Evolutionary conservation across 805 yeast species (phyloP), one percentile per base, ranked within the genome.

Genomic region (Pichia membranifaciens): DNA sequence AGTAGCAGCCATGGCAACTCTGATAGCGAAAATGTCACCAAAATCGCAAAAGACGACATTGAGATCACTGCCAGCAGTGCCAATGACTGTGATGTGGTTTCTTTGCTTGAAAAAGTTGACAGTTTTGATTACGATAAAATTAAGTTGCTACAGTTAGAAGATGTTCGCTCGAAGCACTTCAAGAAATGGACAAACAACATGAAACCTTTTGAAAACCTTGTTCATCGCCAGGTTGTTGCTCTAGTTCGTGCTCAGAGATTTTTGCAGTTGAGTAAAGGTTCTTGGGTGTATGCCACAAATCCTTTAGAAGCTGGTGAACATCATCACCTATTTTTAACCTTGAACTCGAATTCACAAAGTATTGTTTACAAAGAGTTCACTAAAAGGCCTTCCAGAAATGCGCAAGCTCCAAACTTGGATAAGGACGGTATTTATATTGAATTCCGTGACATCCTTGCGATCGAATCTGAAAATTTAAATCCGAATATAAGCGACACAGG

Each of bases 181-280:
- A 48, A 50, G 0, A 58, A 60, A 12, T 82, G 91, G 81, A 60
- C 68, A 1, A 46, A 57, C 0, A 70, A 73, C 36, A 69, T 79
- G 37, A 50, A 54, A 2, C 71, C 67, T 25, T 82, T 87, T 57
- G 75, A 78, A 56, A 61, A 63, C 3, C 62, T 72, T 28, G 68
- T 84, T 48, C 60, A 72, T 10, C 59, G 65, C 13, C 88, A 87
- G 59, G 85, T 83, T 0, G 67, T 73, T 48, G 82, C 80, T 34
- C 85, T 84, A 60, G 88, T 87, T 15, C 76, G 77, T 48, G 89
- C 84, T 60, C 93, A 85, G 66, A 73, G 91, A 56, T 79, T 83
- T 40, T 64, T 84, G 48, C 82, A 80, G 58, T 65, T 87, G 42
- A 79, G 87, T 23, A 80, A 76, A 57, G 96, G 96, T 1, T 75